Conservation (phyloP, 305 asterid species). For the Solanum hybrid region DNA sequence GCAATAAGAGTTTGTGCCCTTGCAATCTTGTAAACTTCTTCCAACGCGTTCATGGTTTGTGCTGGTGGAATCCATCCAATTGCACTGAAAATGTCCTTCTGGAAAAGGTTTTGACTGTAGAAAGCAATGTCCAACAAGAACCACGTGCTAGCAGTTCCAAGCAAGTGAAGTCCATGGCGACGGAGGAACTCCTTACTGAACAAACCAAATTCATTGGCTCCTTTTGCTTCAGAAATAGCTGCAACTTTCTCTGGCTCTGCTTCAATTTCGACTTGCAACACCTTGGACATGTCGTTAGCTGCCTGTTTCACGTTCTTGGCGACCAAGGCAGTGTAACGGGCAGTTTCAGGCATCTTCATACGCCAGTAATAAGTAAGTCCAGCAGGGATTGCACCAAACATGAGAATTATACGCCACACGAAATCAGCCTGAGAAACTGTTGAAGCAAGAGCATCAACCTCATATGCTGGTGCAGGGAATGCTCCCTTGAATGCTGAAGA, state of each 20-base stretch:
- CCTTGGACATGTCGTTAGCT: slow-evolving; percentile 49
- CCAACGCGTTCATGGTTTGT: slow-evolving; percentile 45
- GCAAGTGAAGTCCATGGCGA: slow-evolving; percentile 52
- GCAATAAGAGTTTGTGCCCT: slow-evolving; percentile 56
- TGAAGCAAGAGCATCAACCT: slow-evolving; percentile 17
- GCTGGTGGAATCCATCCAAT: slow-evolving; percentile 63
- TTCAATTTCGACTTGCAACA: slow-evolving; percentile 43
- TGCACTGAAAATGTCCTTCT: slow-evolving; percentile 42
- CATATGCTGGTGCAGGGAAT: slow-evolving; percentile 31
- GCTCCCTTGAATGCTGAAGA: slow-evolving; percentile 23
- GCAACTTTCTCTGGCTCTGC: slow-evolving; percentile 31
- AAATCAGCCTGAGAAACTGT: slow-evolving; percentile 47
- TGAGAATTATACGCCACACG: slow-evolving; percentile 47
- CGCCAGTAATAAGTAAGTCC: slow-evolving; percentile 63
- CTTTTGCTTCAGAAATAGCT: not conserved
- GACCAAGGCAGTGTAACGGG: slow-evolving; percentile 67
- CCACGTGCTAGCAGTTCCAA: slow-evolving; percentile 58
- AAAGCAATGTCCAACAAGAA: slow-evolving; percentile 53
- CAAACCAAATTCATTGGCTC: slow-evolving; percentile 30
- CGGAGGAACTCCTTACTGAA: slow-evolving; percentile 29
- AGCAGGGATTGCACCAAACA: slow-evolving; percentile 67
- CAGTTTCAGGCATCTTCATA: slow-evolving; percentile 74
- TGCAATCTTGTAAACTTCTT: slow-evolving; percentile 40
- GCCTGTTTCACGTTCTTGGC: slow-evolving; percentile 60
- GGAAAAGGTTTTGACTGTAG: slow-evolving; percentile 60